Evolutionary conservation across 805 yeast genomes (phyloP), one percentile per base, ranked within the genome.

Genomic region (Millerozyma acaciae): DNA sequence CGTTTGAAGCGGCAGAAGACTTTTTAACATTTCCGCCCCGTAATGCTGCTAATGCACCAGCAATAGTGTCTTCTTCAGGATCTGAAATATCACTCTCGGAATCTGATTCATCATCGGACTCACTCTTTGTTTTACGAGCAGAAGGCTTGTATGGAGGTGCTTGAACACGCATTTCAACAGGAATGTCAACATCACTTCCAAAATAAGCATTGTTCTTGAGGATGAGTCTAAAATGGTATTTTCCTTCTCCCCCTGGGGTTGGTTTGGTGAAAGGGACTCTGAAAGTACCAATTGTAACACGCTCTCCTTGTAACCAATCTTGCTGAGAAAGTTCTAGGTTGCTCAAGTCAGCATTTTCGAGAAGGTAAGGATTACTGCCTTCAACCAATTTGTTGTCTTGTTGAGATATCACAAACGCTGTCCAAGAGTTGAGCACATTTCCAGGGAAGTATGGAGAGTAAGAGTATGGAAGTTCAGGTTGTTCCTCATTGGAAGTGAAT

Each of bases 351-450:
- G 70, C 62, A 40, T 73, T 64, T 27, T 70, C 69, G 44, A 84
- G 50, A 30, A 57, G 57, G 15, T 68, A 65, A 3, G 86, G 86
- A 7, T 75, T 65, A 43, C 55, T 42, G 10, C 59, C 63, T 38
- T 89, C 96, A 15, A 81, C 75, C 28, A 93, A 63, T 55, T 84
- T 86, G 39, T 76, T 78, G 58, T 90, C 97, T 45, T 78, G 78
- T 56, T 86, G 96, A 33, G 75, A 65, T 20, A 76, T 65, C 32
- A 93, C 59, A 32, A 80, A 71, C 20, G 82, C 89, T 28, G 75
- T 66, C 89, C 95, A 90, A 18, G 44, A 45, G 40, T 67, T 56
- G 30, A 65, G 60, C n/a, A 66, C 43, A 9, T 38, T 34, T 12
- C 62, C 65, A 16, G 98, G 97, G 69, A 80, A 86, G 52, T 67